Percentiles rank a stretch among this genome's conserved stretches.
These are phyloP conservation scores for Tylopilus plumbeoviolaceoides DNA, from an alignment of 768 basidiomycete genomes.

Conservation along the genomic window DNA sequence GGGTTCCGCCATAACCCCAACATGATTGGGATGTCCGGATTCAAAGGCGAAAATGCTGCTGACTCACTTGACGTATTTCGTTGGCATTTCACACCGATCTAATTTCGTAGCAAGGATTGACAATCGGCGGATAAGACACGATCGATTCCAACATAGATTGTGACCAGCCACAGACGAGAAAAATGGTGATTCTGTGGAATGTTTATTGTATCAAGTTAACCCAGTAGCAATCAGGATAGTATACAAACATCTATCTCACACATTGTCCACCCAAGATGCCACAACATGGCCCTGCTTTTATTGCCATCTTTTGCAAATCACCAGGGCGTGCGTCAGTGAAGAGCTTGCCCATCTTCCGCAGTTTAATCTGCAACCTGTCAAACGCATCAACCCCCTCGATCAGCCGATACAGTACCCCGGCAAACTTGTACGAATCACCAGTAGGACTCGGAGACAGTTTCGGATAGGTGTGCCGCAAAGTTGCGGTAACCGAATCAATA, in stretches of 20 bases:
- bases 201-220: too few relatives aligned
- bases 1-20: too few relatives aligned
- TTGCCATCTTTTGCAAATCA: slow-evolving; percentile 6
- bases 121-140: too few relatives aligned
- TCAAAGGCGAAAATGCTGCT: too few relatives aligned
- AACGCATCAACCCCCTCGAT: slow-evolving; percentile 10
- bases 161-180: too few relatives aligned
- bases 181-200: too few relatives aligned
- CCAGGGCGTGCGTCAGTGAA: background rate
- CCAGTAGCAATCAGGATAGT: too few relatives aligned
- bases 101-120: too few relatives aligned
- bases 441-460: background rate
- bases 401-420: background rate
- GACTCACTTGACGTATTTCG: too few relatives aligned
- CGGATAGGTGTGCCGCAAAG: slow-evolving; percentile 1
- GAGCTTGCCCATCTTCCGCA: background rate
- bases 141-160: too few relatives aligned
- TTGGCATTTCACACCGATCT: too few relatives aligned
- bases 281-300: background rate
- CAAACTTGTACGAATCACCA: slow-evolving; percentile 16
- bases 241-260: background rate
- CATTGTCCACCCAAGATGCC: background rate
- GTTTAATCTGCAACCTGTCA: background rate
- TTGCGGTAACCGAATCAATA: background rate
- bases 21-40: too few relatives aligned